These are phyloP conservation scores for Serendipita indica DNA, from an alignment of 768 basidiomycete species.

Conservation along the genomic window DNA sequence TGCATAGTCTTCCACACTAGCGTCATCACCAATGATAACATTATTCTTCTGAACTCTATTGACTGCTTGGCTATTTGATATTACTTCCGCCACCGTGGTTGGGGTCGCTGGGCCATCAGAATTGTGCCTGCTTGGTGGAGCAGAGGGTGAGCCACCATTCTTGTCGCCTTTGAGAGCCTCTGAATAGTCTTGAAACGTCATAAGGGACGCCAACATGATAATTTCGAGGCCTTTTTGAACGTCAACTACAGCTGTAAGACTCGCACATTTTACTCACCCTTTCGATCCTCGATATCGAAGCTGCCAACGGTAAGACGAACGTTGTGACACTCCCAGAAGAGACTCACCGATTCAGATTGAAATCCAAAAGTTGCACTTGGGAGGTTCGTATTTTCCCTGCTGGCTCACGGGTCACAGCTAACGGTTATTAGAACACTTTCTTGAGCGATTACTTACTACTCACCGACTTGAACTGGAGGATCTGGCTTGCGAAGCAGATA, in stretches of 20 bases:
- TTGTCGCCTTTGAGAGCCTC: conserved; percentile 32
- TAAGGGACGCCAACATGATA: conserved; percentile 54
- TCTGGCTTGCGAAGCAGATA: conserved; percentile 75
- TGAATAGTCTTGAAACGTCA: conserved; percentile 63
- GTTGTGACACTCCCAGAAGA: neutral
- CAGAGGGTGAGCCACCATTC: conserved; percentile 7
- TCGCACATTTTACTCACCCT: conserved; percentile 21
- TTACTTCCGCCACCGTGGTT: neutral
- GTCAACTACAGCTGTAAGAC: neutral
- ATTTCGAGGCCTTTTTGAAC: conserved; percentile 49
- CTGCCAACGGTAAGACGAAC: conserved; percentile 24
- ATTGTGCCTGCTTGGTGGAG: conserved; percentile 10
- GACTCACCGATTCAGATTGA: conserved; percentile 60
- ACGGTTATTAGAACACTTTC: neutral
- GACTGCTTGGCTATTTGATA: neutral
- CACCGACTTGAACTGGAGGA: conserved; percentile 57
- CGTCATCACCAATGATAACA: conserved; percentile 53
- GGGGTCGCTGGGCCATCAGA: conserved; percentile 2
- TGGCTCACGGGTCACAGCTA: conserved; percentile 61
- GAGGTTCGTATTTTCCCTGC: conserved; percentile 48
- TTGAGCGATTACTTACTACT: neutral
- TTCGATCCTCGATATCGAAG: conserved; percentile 73
- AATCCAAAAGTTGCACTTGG: conserved; percentile 66
- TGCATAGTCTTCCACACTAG: conserved; percentile 49
- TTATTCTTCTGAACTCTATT: conserved; percentile 34